A percentile compares a stretch with the other conserved stretches of the same genome.
These are phyloP conservation scores for Colletotrichum sp. DNA, from an alignment of 2,329 filamentous ascomycete genomes.

Conservation along the genomic window DNA sequence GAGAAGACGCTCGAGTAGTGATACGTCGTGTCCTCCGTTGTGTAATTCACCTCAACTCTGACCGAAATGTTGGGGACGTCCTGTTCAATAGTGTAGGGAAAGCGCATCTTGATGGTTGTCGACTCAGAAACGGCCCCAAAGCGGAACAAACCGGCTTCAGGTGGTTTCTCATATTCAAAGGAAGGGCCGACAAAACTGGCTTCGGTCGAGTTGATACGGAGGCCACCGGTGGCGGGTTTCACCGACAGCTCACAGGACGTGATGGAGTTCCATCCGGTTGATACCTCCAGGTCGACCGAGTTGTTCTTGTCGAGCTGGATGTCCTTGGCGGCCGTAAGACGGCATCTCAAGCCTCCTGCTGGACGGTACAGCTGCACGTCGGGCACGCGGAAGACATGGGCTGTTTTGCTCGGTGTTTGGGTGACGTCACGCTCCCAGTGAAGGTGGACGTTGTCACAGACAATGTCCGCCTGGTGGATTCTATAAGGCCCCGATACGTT, in stretches of 20 bases:
- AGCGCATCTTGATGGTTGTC: slow-evolving; percentile 60
- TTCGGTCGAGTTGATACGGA: slow-evolving; percentile 67
- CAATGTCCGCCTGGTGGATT: slow-evolving; percentile 73
- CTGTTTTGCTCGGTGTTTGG: slow-evolving; percentile 48
- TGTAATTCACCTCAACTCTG: slow-evolving; percentile 78
- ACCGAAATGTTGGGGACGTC: slow-evolving; percentile 74
- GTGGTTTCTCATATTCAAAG: slow-evolving; percentile 50
- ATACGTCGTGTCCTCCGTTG: slow-evolving; percentile 69
- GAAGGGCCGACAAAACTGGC: slow-evolving; percentile 51
- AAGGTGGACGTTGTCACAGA: slow-evolving; percentile 67
- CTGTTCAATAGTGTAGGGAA: slow-evolving; percentile 86
- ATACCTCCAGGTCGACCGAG: slow-evolving; percentile 75
- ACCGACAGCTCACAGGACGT: slow-evolving; percentile 64
- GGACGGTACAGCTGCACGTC: slow-evolving; percentile 78
- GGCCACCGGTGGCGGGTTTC: slow-evolving; percentile 67
- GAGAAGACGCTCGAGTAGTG: slow-evolving; percentile 66
- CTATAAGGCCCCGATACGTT: slow-evolving; percentile 76
- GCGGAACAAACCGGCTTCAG: slow-evolving; percentile 58
- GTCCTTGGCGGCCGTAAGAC: slow-evolving; percentile 68
- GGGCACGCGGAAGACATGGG: slow-evolving; percentile 61
- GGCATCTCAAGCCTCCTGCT: slow-evolving; percentile 70
- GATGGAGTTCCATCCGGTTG: slow-evolving; percentile 76
- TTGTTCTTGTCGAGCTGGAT: slow-evolving; percentile 83
- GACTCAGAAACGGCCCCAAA: slow-evolving; percentile 52
- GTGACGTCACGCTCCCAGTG: slow-evolving; percentile 66